phyloP scores from a whole-genome alignment of 306 rosid genomes.

The Neltuma alba region DNA sequence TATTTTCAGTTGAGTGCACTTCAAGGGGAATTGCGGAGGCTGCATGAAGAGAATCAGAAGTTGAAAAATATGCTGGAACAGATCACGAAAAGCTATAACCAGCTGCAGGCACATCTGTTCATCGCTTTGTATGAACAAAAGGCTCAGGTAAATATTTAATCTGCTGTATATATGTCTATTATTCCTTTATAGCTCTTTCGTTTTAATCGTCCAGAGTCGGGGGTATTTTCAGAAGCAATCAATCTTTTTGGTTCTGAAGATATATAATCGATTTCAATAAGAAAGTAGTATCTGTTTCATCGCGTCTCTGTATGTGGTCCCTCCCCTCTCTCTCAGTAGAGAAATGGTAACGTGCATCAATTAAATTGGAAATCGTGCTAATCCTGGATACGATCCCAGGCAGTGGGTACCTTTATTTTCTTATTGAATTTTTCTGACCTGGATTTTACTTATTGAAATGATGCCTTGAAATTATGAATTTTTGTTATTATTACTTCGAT shows the following conservation, averaged over 20 bases:
- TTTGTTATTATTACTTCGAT: not conserved
- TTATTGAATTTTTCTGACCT: not conserved
- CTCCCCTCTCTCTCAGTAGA: constrained; percentile 26
- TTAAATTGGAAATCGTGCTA: constrained; percentile 36
- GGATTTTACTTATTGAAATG: not conserved
- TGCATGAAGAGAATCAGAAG: constrained; percentile 50
- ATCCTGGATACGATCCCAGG: not conserved
- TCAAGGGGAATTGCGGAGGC: constrained; percentile 39
- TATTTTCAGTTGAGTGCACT: constrained; percentile 30
- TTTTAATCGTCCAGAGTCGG: not conserved
- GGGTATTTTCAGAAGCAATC: not conserved
- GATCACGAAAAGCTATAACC: constrained; percentile 46
- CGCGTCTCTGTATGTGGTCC: not conserved
- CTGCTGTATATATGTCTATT: not conserved
- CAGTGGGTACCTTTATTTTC: not conserved
- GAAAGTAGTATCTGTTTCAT: constrained; percentile 21
- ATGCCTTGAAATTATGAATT: not conserved
- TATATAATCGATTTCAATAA: not conserved
- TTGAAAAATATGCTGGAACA: constrained; percentile 47
- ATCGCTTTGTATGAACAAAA: constrained; percentile 45
- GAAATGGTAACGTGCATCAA: constrained; percentile 46
- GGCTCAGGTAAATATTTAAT: constrained; percentile 28
- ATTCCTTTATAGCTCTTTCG: not conserved
- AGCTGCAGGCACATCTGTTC: constrained; percentile 50
- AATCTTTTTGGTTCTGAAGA: not conserved